Evolutionary conservation across 768 basidiomycete genomes (phyloP).

Genomic region (Lentinula sp.): DNA sequence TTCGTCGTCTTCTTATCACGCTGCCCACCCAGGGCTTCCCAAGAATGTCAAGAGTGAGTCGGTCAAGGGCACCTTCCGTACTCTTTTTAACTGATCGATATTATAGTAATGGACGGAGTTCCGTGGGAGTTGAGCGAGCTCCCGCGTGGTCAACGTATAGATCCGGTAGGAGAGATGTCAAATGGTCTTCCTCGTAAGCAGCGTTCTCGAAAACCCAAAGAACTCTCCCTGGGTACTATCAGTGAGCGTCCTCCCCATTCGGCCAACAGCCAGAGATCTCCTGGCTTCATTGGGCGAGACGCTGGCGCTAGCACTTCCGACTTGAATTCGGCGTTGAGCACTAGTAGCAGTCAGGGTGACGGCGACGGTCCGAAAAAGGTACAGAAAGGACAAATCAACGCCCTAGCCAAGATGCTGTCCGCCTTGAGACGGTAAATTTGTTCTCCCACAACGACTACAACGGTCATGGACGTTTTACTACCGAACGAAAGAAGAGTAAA

Average conservation of each 20-base stretch:
- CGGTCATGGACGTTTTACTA: not conserved
- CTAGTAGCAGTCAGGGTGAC: slow-evolving; percentile 30
- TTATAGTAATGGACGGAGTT: slow-evolving; percentile 66
- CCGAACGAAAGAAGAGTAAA: not conserved
- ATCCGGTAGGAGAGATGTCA: slow-evolving; percentile 59
- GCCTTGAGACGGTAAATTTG: slow-evolving; percentile 59
- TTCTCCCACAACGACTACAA: not conserved
- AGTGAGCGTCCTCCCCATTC: slow-evolving; percentile 52
- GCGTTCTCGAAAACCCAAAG: slow-evolving; percentile 63
- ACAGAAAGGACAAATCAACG: slow-evolving; percentile 85
- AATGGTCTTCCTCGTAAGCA: slow-evolving; percentile 60
- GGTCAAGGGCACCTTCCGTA: slow-evolving; percentile 2
- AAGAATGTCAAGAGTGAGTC: slow-evolving; percentile 81
- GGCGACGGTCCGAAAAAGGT: slow-evolving; percentile 62
- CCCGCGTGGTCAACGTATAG: slow-evolving; percentile 58
- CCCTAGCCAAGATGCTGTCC: slow-evolving; percentile 88
- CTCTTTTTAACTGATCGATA: slow-evolving; percentile 8
- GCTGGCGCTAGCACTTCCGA: slow-evolving; percentile 76
- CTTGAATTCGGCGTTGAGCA: slow-evolving; percentile 23
- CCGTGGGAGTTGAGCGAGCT: slow-evolving; percentile 70
- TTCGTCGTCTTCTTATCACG: slow-evolving; percentile 15
- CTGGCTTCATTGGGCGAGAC: slow-evolving; percentile 48
- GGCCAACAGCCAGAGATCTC: slow-evolving; percentile 29
- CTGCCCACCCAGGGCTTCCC: slow-evolving; percentile 25
- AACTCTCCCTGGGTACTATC: slow-evolving; percentile 67